These are phyloP conservation scores for Fusarium camptoceras DNA, from an alignment of 2,329 filamentous ascomycete genomes.

Conservation along the genomic window DNA sequence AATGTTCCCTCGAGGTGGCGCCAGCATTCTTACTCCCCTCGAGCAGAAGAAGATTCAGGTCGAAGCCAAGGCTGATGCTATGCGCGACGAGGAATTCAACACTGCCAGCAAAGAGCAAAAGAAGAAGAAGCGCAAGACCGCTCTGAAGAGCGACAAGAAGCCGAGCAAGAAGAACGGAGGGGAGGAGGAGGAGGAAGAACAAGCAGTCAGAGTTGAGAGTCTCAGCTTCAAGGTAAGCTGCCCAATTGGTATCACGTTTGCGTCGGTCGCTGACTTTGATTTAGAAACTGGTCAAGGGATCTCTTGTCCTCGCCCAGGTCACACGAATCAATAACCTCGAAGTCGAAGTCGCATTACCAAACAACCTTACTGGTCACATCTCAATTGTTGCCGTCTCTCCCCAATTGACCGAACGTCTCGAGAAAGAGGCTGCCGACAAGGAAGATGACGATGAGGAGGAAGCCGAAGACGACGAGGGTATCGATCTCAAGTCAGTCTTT, in stretches of 20 bases:
- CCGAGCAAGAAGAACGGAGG: slow-evolving; percentile 55
- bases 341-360: slow-evolving; percentile 85
- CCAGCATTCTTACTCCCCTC: slow-evolving; percentile 87
- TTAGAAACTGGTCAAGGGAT: slow-evolving; percentile 85
- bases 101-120: slow-evolving; percentile 58
- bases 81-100: slow-evolving; percentile 82
- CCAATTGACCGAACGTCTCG: slow-evolving; percentile 78
- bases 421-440: slow-evolving; percentile 69
- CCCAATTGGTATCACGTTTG: background rate
- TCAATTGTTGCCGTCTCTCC: slow-evolving; percentile 93
- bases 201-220: slow-evolving; percentile 80
- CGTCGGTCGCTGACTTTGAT: slow-evolving; percentile 41
- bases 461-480: slow-evolving; percentile 64
- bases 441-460: slow-evolving; percentile 68
- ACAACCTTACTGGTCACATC: slow-evolving; percentile 91
- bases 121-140: slow-evolving; percentile 70
- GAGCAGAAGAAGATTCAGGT: slow-evolving; percentile 97
- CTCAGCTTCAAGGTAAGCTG: slow-evolving; percentile 83
- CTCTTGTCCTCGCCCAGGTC: slow-evolving; percentile 88
- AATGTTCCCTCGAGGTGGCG: slow-evolving; percentile 92
- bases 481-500: slow-evolving; percentile 83
- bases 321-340: slow-evolving; percentile 83
- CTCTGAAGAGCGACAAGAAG: slow-evolving; percentile 64
- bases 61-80: slow-evolving; percentile 89
- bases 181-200: slow-evolving; percentile 57